Percentiles rank a stretch among this genome's conserved stretches.
phyloP scores from a whole-genome alignment of 441 rosid genomes.

The Adansonia madagascariensis region DNA sequence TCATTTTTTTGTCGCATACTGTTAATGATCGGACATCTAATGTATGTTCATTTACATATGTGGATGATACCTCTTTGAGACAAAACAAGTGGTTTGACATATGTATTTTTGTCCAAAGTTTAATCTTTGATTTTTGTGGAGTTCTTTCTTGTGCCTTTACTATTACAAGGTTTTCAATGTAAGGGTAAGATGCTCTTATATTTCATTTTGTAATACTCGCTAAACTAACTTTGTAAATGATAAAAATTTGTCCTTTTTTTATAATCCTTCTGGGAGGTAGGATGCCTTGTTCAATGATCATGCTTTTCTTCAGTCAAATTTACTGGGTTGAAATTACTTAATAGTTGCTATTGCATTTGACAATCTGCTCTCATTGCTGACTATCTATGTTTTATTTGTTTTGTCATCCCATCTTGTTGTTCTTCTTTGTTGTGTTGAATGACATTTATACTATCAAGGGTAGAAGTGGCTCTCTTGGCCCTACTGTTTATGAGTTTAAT shows the following conservation, averaged over 20 bases:
- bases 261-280: not conserved
- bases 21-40: not conserved
- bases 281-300: not conserved
- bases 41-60: not conserved
- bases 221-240: not conserved
- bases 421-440: slow-evolving; percentile 9
- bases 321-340: not conserved
- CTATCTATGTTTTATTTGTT: not conserved
- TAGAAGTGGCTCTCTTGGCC: not conserved
- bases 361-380: not conserved
- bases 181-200: not conserved
- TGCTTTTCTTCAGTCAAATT: not conserved
- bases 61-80: not conserved
- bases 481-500: not conserved
- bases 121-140: not conserved
- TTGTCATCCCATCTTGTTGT: not conserved
- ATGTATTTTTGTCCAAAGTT: not conserved
- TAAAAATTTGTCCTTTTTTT: not conserved
- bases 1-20: not conserved
- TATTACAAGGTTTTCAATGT: not conserved
- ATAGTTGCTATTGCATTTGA: not conserved
- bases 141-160: slow-evolving; percentile 3
- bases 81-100: not conserved
- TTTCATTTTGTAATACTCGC: not conserved
- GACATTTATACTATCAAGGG: not conserved